Evolutionary conservation across 1,284 basidiomycete genomes (phyloP), one percentile per base, ranked within the genome.

Genomic region (Chiua sp.): DNA sequence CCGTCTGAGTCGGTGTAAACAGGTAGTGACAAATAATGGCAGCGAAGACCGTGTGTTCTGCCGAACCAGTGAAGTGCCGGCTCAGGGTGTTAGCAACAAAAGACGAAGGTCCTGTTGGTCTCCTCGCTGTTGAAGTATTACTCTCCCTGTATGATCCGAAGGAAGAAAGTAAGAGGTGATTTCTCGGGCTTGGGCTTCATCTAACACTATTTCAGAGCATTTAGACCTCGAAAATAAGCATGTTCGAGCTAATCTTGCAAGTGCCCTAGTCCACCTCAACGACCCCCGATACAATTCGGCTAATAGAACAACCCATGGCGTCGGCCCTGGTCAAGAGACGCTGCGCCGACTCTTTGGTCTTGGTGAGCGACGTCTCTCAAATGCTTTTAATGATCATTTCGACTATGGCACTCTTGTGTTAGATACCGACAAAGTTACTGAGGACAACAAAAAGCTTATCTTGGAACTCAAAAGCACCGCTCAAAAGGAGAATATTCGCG

Each of bases 111-210:
- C 46, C 47, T 16, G 42, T 50, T 3, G 54, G 51, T 7, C 47
- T 53, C 37, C 51, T 57, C 5, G 51, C 56, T 12, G 35, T 57
- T 11, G 56, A 57, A 47, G 51, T 47, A n/a, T 33, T 57, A 20
- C 51, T 57, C 8, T 33, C 20, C 7, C 32, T 53, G 8, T 53
- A 48, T 16, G 37, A 57, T 7, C 33, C 48, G 15, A 47, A 12
- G 8, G 51, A 53, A 12, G 23, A 32, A 30, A 32, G 50, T 57
- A 20, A 16, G 11, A 13, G 1, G 12, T 16, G 8, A 7, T 13
- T 10, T 47, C 23, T 15, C 15, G 35, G 2, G 22, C 22, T n/a
- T 55, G 7, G 7, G 47, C 12, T 20, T 35, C 10, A 35, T 13
- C 35, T 15, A 11, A 35, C 15, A 11, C 35, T 35, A 35, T 35